A percentile compares a stretch with the other conserved stretches of the same genome.
Conservation (phyloP, 1,284 basidiomycete species). For the Heliocybe sulcata region DNA sequence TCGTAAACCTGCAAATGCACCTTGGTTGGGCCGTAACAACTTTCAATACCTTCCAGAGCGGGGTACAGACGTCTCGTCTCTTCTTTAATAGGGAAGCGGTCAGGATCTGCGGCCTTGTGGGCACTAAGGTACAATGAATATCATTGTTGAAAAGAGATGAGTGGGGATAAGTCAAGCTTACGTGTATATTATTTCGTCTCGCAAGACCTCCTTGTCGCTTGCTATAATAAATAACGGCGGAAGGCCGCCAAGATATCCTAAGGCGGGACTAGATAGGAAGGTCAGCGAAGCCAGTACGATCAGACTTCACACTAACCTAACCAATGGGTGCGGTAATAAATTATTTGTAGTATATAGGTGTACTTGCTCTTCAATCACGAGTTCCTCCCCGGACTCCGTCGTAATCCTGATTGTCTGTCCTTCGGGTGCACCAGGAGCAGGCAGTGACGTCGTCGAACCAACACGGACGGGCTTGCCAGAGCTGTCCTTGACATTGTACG, state of each 20-base stretch:
- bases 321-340: constrained; percentile 78
- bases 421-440: constrained; percentile 19
- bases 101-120: constrained; percentile 87
- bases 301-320: constrained; percentile 71
- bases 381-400: constrained; percentile 38
- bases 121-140: constrained; percentile 45
- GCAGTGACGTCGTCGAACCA: constrained; percentile 39
- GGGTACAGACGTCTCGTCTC: constrained; percentile 61
- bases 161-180: constrained; percentile 30
- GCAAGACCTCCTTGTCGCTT: constrained; percentile 86
- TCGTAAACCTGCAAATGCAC: constrained; percentile 91
- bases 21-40: constrained; percentile 61
- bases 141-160: neutral
- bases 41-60: constrained; percentile 56
- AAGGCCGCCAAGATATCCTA: constrained; percentile 77
- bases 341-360: constrained; percentile 89
- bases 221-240: constrained; percentile 84
- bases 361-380: constrained; percentile 65
- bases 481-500: constrained; percentile 4
- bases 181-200: constrained; percentile 90
- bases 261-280: neutral
- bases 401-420: constrained; percentile 37
- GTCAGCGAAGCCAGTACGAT: constrained; percentile 24
- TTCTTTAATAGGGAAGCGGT: constrained; percentile 61
- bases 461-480: constrained; percentile 19